phyloP scores from a whole-genome alignment of 2,329 filamentous ascomycete genomes.

The Cladophialophora chaetospira region DNA sequence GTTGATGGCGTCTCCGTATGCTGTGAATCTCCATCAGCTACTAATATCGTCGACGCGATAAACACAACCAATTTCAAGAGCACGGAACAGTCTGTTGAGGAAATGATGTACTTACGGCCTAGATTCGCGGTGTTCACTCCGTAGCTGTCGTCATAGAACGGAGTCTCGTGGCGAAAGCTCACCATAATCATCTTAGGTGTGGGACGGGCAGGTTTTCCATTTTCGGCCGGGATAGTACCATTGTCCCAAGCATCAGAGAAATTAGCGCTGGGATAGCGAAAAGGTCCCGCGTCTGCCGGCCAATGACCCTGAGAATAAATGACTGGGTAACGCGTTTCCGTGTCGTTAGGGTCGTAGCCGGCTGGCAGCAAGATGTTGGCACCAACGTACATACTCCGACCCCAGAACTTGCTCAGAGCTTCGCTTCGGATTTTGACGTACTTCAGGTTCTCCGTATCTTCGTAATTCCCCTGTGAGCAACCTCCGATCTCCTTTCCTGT shows the following conservation, averaged over 20 bases:
- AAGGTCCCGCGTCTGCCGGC: constrained; percentile 6
- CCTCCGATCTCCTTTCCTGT: constrained; percentile 17
- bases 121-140: background rate
- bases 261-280: constrained; percentile 18
- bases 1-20: background rate
- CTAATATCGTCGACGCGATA: no score
- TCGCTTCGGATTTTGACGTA: constrained; percentile 24
- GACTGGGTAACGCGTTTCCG: constrained; percentile 16
- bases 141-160: background rate
- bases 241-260: constrained; percentile 20
- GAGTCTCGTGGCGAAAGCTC: background rate
- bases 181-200: background rate
- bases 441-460: constrained; percentile 16
- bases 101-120: no score
- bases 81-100: no score
- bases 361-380: constrained; percentile 16
- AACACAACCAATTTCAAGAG: no score
- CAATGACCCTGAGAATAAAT: constrained; percentile 23
- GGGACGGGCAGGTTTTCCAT: constrained; percentile 7
- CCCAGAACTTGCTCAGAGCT: constrained; percentile 22
- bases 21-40: no score
- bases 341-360: constrained; percentile 18
- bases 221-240: constrained; percentile 6
- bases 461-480: constrained; percentile 19
- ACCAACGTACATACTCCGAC: constrained; percentile 20